Evolutionary conservation across 495 filamentous ascomycete species (phyloP), one percentile per base, ranked within the genome.

Genomic region (Trichocladium antarcticum): DNA sequence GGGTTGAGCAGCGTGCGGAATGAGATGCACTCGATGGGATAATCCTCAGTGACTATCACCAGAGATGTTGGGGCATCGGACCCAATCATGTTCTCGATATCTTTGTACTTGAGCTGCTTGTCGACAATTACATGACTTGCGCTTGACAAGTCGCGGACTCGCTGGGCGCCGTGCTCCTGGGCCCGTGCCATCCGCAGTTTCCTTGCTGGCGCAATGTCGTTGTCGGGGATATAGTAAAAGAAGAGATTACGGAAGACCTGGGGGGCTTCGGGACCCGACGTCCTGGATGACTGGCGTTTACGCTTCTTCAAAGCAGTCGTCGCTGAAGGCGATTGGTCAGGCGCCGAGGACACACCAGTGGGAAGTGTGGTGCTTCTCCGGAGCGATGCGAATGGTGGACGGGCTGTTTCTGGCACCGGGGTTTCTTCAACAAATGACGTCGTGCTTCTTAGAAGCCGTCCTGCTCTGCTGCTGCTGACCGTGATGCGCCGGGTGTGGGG

Each of bases 91-190:
- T 63, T 69, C 16, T 84, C 54, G n/a, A 95, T 68, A 50, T 92
- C 77, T 6, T 71, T 62, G 55, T 79, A 89, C 3, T 63, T 70
- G 40, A 92, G 60, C 1, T 63, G 64, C 42, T 80, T 83, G 57
- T 96, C 92, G 5, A 86, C 84, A 50, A 97, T 76, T 46, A 94
- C 70, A 68, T 95, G 88, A 0, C 79, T 88, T 6, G 77, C 74
- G 0, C 46, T 64, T 21, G 44, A 42, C 16, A 67, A 10, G 3
- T 58, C 48, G 28, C 64, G 49, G 36, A 60, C 63, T 69, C 71
- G 71, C 17, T 61, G 66, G 5, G 80, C 90, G 22, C 92, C 92
- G 58, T 82, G 82, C 55, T 90, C 82, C 47, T 78, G 73, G 0
- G 83, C 81, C 61, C 82, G 87, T 21, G 74, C 74, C 36, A 95